A percentile compares a stretch with the other conserved stretches of the same genome.
phyloP scores from a whole-genome alignment of 352 stramenopile genomes.

The Phytophthora pistaciae region DNA sequence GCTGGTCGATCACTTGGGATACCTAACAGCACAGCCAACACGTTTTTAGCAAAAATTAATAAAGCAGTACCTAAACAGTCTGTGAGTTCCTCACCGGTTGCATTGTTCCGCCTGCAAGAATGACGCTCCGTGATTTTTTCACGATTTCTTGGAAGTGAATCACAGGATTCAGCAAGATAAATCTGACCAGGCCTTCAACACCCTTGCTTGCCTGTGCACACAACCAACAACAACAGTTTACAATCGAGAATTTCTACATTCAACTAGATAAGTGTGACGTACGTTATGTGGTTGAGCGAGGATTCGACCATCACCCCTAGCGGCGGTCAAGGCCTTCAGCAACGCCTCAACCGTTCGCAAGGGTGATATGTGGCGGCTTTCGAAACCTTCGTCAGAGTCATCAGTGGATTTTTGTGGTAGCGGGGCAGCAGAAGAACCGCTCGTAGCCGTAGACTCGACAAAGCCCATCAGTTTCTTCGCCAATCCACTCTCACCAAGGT shows the following conservation, averaged over 20 bases:
- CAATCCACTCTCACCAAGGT: slow-evolving; percentile 81
- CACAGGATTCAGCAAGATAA: slow-evolving; percentile 96
- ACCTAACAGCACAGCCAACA: slow-evolving; percentile 49
- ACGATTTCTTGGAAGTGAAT: slow-evolving; percentile 97
- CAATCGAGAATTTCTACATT: background rate
- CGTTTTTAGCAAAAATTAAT: slow-evolving; percentile 2
- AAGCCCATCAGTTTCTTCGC: slow-evolving; percentile 88
- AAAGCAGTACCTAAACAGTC: background rate
- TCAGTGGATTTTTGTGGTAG: background rate
- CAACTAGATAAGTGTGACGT: slow-evolving; percentile 16
- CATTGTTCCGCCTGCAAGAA: slow-evolving; percentile 98
- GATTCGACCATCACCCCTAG: slow-evolving; percentile 75
- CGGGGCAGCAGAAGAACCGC: background rate
- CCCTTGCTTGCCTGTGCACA: slow-evolving; percentile 48
- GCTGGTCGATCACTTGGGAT: slow-evolving; percentile 94
- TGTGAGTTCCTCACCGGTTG: slow-evolving; percentile 78
- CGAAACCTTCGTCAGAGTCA: slow-evolving; percentile 56
- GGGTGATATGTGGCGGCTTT: slow-evolving; percentile 85
- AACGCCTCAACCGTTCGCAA: slow-evolving; percentile 81
- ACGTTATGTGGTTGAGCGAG: slow-evolving; percentile 72
- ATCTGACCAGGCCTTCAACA: slow-evolving; percentile 87
- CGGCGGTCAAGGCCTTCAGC: slow-evolving; percentile 80
- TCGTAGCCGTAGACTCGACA: slow-evolving; percentile 53
- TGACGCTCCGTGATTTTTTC: slow-evolving; percentile 93
- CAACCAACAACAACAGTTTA: slow-evolving; percentile 23